Evolutionary conservation across 805 yeast genomes (phyloP).

Genomic region (Metschnikowia koreensis): DNA sequence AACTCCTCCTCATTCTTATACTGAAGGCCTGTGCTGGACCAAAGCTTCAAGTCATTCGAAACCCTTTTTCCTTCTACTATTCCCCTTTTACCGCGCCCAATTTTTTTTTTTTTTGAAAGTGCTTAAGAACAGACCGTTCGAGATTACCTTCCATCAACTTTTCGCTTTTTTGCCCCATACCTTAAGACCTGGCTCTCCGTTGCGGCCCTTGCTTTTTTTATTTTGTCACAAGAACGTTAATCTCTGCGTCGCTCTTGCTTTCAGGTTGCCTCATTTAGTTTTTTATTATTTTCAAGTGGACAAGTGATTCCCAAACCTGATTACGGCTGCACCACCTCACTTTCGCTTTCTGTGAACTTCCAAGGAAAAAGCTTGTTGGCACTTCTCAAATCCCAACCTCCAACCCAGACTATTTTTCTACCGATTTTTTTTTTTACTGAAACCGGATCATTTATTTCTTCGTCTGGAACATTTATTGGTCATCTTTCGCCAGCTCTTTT

Average conservation of each 20-base stretch:
- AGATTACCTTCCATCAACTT: background rate
- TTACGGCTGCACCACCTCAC: background rate
- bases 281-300: background rate
- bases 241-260: conserved; percentile 8
- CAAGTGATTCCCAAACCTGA: background rate
- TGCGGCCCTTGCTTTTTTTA: background rate
- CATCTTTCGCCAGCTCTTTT: too few species aligned
- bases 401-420: too few species aligned
- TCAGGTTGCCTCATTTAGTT: background rate
- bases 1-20: conserved; percentile 5
- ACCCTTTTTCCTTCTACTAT: background rate
- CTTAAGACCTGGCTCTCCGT: background rate
- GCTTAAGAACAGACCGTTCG: background rate
- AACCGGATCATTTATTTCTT: too few species aligned
- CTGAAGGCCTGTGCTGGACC: conserved; percentile 6
- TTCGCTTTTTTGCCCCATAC: background rate
- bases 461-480: too few species aligned
- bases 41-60: background rate
- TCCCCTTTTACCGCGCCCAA: background rate
- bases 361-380: too few species aligned
- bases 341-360: conserved; percentile 6
- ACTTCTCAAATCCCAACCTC: too few species aligned
- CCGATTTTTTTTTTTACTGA: too few species aligned
- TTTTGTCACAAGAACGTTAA: background rate
- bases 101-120: background rate